These are phyloP conservation scores for Clathrospora elynae DNA, from an alignment of 2,329 filamentous ascomycete genomes.

Conservation along the genomic window DNA sequence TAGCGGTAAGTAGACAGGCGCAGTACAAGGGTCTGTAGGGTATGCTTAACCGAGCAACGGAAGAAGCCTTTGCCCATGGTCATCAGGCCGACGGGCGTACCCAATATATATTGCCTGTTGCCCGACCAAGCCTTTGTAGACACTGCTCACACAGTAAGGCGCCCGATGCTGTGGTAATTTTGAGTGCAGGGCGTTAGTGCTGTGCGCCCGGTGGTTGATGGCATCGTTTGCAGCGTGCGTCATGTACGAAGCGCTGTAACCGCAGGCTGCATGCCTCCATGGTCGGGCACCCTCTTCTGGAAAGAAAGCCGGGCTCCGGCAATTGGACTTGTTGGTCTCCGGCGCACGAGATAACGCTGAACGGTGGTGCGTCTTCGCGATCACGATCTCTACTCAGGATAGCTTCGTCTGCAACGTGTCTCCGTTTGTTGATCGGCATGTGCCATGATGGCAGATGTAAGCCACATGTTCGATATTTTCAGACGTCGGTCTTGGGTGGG, in stretches of 20 bases:
- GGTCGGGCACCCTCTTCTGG: slow-evolving; percentile 28
- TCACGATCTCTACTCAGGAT: neutral
- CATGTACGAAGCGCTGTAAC: slow-evolving; percentile 35
- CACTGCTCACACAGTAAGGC: neutral
- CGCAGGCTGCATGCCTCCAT: slow-evolving; percentile 27
- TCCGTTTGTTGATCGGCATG: slow-evolving; percentile 11
- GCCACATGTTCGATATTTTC: slow-evolving; percentile 19
- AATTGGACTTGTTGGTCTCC: slow-evolving; percentile 7
- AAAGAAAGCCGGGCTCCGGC: slow-evolving; percentile 31
- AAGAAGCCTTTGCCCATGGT: too few species aligned
- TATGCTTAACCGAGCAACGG: too few species aligned
- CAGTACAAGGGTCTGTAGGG: too few species aligned
- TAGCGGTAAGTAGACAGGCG: too few species aligned
- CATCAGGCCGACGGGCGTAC: too few species aligned
- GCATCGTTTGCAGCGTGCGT: slow-evolving; percentile 19
- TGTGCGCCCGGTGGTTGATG: neutral
- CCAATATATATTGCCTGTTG: neutral
- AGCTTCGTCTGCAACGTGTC: slow-evolving; percentile 1
- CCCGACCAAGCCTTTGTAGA: neutral
- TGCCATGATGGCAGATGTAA: slow-evolving; percentile 17
- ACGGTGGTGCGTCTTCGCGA: neutral
- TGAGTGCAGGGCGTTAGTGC: neutral
- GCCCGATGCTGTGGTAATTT: too few species aligned
- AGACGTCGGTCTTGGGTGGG: slow-evolving; percentile 3
- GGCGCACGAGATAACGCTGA: slow-evolving; percentile 3